Conservation (phyloP, 495 filamentous ascomycete species). For the Talaromyces proteolyticus region DNA sequence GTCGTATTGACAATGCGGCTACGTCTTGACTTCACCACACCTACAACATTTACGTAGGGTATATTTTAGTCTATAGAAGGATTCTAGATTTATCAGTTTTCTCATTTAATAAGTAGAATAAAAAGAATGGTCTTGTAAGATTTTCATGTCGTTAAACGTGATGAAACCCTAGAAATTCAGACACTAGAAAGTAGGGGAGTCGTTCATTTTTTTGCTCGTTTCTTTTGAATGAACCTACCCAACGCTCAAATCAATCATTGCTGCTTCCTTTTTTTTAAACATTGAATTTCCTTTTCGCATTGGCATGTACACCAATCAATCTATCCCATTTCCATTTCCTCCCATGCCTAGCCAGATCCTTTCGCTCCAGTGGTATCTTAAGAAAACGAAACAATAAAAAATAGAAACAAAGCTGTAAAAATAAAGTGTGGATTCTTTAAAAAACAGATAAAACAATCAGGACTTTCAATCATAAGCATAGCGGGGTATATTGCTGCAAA, state of each 20-base stretch:
- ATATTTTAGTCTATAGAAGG: too few relatives aligned
- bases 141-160: too few relatives aligned
- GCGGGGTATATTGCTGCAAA: constrained; percentile 56
- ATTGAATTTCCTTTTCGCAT: background rate
- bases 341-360: background rate
- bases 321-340: background rate
- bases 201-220: too few relatives aligned
- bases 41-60: too few relatives aligned
- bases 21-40: too few relatives aligned
- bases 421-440: constrained; percentile 4
- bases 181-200: too few relatives aligned
- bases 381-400: constrained; percentile 16
- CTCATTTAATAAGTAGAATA: too few relatives aligned
- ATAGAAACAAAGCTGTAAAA: constrained; percentile 20
- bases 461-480: constrained; percentile 44
- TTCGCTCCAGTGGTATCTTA: constrained; percentile 36
- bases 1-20: too few relatives aligned
- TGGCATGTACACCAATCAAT: background rate
- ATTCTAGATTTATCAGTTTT: too few relatives aligned
- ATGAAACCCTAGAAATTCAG: too few relatives aligned
- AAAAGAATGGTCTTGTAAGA: too few relatives aligned
- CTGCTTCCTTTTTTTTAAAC: background rate
- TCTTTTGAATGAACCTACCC: background rate
- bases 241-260: background rate
- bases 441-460: constrained; percentile 21